Conservation (phyloP, 2,329 filamentous ascomycete species). For the Cladosporium sp. region DNA sequence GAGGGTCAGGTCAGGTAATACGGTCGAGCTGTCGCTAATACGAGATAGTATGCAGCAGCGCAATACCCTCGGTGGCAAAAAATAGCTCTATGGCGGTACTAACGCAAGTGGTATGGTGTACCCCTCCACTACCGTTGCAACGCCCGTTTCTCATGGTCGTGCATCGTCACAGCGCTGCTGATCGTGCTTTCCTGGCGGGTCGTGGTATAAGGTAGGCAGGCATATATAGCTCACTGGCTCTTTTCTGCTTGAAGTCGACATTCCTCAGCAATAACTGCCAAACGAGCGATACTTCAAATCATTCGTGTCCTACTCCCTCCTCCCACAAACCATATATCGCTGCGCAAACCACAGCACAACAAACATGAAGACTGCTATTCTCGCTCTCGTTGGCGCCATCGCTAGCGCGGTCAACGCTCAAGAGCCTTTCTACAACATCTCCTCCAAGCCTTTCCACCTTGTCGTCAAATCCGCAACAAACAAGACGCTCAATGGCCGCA, state of each 20-base stretch:
- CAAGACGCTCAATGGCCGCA: constrained; percentile 39
- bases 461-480: constrained; percentile 41
- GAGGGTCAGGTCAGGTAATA: constrained; percentile 3
- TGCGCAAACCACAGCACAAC: background rate
- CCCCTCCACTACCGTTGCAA: background rate
- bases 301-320: too few relatives aligned
- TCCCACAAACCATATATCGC: background rate
- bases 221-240: constrained; percentile 7
- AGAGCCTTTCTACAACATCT: constrained; percentile 33
- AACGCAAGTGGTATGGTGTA: constrained; percentile 8
- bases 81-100: background rate
- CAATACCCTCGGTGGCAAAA: constrained; percentile 1
- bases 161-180: background rate
- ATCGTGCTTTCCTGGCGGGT: background rate
- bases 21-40: background rate
- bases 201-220: background rate
- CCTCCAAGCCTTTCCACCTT: constrained; percentile 48
- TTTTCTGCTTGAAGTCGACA: background rate
- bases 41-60: constrained; percentile 5
- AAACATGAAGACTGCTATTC: constrained; percentile 13
- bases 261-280: background rate
- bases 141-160: background rate
- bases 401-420: constrained; percentile 34
- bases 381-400: constrained; percentile 25
- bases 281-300: background rate